Base-by-base conservation (phyloP, 139 green algal species). In the Desmodesmus armatus region DNA sequence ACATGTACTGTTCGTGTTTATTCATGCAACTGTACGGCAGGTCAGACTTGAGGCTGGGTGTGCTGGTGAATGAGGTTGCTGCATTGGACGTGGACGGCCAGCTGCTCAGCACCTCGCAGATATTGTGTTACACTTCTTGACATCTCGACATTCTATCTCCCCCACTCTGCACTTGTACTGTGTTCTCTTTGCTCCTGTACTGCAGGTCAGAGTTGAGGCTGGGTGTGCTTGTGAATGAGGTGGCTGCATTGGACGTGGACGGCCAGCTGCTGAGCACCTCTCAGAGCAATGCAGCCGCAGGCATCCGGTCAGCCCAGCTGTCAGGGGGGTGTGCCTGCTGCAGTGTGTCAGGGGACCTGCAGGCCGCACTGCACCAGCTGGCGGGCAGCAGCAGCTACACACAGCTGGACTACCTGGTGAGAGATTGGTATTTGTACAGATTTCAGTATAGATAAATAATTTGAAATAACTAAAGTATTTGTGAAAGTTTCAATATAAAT, bases 181-280 rank as follows among this genome's bases (percentile, higher is more conserved):
- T 33, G 58, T 21, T 62, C n/a, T 35, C 11, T 84, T 37, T 60
- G 58, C 25, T 69, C 60, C 29, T 13, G 17, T 13, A 13, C 29
- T 62, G 37, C 89, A 93, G 90, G 49, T 80, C 65, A 27, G 37
- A 49, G 15, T n/a, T 93, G 49, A 86, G 87, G 17, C 75, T 94
- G 23, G 87, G 80, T 25, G 89, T 93, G 49, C 76, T 94, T 44
- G 78, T 93, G 19, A 93, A 94, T 77, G 91, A 93, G 60, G 88
- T 92, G 21, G 89, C 85, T 1, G 7, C 47, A 0, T 3, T 94
- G 13, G 87, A 93, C 47, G 65, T 94, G 2, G 91, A 93, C 83
- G 87, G 82, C 35, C 29, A 87, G 78, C 85, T 93, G 21, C 44
- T 94, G 49, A 83, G 90, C 65, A 69, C 75, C 5, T 39, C 35